Percentiles rank a stretch among this genome's conserved stretches.
Conservation (phyloP, 257 asterid genomes). For the Coffea canephora region DNA sequence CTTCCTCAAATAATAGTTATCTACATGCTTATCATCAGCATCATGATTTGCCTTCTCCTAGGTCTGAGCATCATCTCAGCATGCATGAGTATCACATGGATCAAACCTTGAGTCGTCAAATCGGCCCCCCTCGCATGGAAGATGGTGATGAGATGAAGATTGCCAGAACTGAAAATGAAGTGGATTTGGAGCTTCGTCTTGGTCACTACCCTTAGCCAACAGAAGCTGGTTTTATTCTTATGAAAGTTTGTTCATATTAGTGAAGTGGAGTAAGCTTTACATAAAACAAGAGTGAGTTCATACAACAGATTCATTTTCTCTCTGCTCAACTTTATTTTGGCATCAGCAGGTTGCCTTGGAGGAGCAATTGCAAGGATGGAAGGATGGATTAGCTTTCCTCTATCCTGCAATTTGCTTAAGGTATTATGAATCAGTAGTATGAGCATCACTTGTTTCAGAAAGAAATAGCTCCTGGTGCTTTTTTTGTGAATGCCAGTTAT, state of each 20-base stretch:
- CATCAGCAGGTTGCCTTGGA: slow-evolving; percentile 1
- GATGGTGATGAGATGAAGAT: slow-evolving; percentile 21
- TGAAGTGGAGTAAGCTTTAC: background rate
- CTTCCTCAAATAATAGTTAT: slow-evolving; percentile 51
- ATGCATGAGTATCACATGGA: slow-evolving; percentile 19
- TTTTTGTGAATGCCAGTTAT: slow-evolving; percentile 18
- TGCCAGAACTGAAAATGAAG: slow-evolving; percentile 38
- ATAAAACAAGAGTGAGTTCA: slow-evolving; percentile 14
- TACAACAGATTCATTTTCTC: slow-evolving; percentile 18
- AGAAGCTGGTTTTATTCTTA: background rate
- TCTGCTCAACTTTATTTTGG: background rate
- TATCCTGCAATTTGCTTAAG: background rate
- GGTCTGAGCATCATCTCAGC: slow-evolving; percentile 3
- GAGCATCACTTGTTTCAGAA: slow-evolving; percentile 15
- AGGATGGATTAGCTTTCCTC: background rate
- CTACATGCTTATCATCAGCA: slow-evolving; percentile 20
- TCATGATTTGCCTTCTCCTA: slow-evolving; percentile 12
- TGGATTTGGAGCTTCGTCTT: slow-evolving; percentile 93
- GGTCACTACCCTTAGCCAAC: slow-evolving; percentile 43
- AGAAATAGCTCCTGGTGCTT: slow-evolving; percentile 14
- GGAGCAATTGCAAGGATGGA: background rate
- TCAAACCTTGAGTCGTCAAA: slow-evolving; percentile 35
- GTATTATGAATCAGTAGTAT: slow-evolving; percentile 17
- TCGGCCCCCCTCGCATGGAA: slow-evolving; percentile 31
- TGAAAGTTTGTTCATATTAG: background rate